A percentile compares a stretch with the other conserved stretches of the same genome.
Conservation (phyloP, 108 stramenopile genomes). For the Nitzschia sp. region DNA sequence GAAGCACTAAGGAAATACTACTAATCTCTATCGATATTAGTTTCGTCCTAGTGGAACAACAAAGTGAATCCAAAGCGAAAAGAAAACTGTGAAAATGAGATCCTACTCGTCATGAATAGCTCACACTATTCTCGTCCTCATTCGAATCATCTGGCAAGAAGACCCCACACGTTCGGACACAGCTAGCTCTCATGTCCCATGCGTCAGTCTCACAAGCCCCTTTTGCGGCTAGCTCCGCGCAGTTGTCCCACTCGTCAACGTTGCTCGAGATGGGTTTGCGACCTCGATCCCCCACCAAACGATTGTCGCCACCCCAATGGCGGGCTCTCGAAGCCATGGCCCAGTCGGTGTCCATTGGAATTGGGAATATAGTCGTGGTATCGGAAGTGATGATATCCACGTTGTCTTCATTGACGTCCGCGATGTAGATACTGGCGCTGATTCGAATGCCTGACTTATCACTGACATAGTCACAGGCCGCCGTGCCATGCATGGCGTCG, state of each 20-base stretch:
- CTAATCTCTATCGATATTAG: no score
- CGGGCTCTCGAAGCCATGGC: constrained; percentile 1
- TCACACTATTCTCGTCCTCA: no score
- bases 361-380: neutral
- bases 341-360: constrained; percentile 8
- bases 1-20: no score
- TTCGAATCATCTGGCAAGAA: no score
- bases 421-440: no score
- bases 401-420: constrained; percentile 7
- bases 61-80: no score
- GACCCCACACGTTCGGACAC: constrained; percentile 8
- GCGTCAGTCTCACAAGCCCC: constrained; percentile 9
- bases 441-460: no score
- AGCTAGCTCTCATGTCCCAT: neutral
- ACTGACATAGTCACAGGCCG: no score
- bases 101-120: no score
- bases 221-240: neutral
- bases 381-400: neutral
- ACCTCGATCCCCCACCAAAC: constrained; percentile 1
- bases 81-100: no score
- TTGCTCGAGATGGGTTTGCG: neutral
- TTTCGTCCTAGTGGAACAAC: no score
- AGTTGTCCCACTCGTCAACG: neutral
- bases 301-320: constrained; percentile 2
- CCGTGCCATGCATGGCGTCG: no score